phyloP scores from a whole-genome alignment of 2,329 filamentous ascomycete species.

The Epichloe coenophiala region DNA sequence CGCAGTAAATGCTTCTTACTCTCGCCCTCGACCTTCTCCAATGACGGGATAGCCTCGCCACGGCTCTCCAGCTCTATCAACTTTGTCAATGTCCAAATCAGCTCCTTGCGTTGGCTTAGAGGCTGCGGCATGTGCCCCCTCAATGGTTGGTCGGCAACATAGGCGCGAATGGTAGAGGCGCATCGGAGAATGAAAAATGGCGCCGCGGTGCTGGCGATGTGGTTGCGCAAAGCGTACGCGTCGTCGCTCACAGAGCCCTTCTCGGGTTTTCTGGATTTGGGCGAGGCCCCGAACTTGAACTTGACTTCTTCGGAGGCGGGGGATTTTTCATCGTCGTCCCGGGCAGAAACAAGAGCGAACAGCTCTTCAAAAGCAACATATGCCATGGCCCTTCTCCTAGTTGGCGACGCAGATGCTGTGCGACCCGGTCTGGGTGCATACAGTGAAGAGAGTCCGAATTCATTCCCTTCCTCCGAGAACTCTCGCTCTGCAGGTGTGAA shows the following conservation, averaged over 20 bases:
- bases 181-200: slow-evolving; percentile 74
- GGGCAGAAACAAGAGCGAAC: slow-evolving; percentile 48
- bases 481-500: slow-evolving; percentile 41
- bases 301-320: neutral
- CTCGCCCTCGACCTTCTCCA: slow-evolving; percentile 36
- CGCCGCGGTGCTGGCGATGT: slow-evolving; percentile 61
- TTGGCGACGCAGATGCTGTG: slow-evolving; percentile 54
- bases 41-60: slow-evolving; percentile 50
- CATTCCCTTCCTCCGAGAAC: slow-evolving; percentile 32
- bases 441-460: slow-evolving; percentile 42
- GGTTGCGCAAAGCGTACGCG: slow-evolving; percentile 28
- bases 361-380: slow-evolving; percentile 74
- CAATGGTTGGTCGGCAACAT: slow-evolving; percentile 83
- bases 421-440: slow-evolving; percentile 55
- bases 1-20: slow-evolving; percentile 63
- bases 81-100: slow-evolving; percentile 55
- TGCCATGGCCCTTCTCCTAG: slow-evolving; percentile 55
- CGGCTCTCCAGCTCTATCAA: slow-evolving; percentile 58
- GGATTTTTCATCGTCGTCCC: slow-evolving; percentile 8
- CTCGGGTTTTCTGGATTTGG: neutral
- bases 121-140: slow-evolving; percentile 83
- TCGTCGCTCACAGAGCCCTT: slow-evolving; percentile 2
- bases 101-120: slow-evolving; percentile 62
- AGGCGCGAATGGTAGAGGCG: slow-evolving; percentile 67
- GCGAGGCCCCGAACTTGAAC: neutral